Conservation (phyloP, 176 grass and related monocot genomes). For the Cocos nucifera region DNA sequence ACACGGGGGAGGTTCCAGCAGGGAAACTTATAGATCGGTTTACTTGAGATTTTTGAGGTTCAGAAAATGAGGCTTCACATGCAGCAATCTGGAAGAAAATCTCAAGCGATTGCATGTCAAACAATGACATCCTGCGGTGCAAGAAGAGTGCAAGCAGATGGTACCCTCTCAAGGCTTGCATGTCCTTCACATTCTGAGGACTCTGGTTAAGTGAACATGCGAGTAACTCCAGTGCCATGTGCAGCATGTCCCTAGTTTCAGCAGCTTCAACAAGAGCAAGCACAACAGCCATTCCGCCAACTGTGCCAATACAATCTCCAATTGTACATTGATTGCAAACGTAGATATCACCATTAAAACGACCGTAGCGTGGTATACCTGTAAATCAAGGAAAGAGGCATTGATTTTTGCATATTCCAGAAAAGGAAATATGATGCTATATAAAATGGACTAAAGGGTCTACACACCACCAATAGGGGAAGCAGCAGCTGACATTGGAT, state of each 20-base stretch:
- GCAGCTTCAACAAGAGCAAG: conserved; percentile 92
- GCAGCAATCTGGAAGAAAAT: conserved; percentile 99
- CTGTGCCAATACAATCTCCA: conserved; percentile 86
- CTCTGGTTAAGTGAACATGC: conserved; percentile 87
- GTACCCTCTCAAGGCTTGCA: conserved; percentile 86
- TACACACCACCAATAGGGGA: conserved; percentile 87
- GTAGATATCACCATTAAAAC: conserved; percentile 87
- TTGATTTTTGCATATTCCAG: not conserved
- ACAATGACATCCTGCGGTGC: conserved; percentile 75
- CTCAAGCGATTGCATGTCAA: conserved; percentile 97
- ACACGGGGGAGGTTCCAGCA: conserved; percentile 55
- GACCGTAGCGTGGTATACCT: conserved; percentile 98
- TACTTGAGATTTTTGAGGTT: conserved; percentile 65
- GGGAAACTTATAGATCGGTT: conserved; percentile 57
- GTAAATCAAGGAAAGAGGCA: conserved; percentile 18
- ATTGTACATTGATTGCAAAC: conserved; percentile 88
- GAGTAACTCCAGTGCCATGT: conserved; percentile 89
- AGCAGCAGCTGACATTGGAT: conserved; percentile 95
- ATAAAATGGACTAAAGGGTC: not conserved
- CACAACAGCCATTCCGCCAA: conserved; percentile 90
- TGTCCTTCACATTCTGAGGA: conserved; percentile 85
- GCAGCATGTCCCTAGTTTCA: conserved; percentile 85
- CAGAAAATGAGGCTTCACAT: conserved; percentile 92
- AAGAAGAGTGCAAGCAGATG: conserved; percentile 95
- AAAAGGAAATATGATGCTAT: not conserved